Evolutionary conservation across 2,329 filamentous ascomycete species (phyloP).

Genomic region (Bipolaris sorokiniana): DNA sequence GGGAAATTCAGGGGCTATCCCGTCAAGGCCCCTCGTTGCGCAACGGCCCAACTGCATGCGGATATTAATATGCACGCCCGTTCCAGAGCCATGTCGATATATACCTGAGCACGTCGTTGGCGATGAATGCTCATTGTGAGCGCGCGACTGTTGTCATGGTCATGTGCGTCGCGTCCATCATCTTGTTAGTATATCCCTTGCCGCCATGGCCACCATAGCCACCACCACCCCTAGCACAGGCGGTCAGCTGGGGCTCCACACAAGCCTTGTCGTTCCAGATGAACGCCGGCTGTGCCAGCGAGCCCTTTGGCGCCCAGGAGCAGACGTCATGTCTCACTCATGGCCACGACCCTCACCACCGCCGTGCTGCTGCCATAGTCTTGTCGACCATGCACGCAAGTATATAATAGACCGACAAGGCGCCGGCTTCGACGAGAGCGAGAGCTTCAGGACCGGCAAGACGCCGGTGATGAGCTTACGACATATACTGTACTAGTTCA

Average conservation of each 20-base stretch:
- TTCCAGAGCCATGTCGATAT: not conserved
- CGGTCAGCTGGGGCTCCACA: not conserved
- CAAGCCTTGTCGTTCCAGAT: not conserved
- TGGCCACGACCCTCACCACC: not conserved
- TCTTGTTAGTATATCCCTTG: not conserved
- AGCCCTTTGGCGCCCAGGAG: not conserved
- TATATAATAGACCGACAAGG: constrained; percentile 3
- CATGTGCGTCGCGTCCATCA: not conserved
- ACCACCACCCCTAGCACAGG: not conserved
- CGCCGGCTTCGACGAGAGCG: constrained; percentile 13
- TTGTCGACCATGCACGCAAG: not conserved
- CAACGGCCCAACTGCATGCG: not conserved
- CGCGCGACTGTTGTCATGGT: too few species aligned
- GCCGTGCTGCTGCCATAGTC: not conserved
- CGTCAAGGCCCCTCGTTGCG: constrained; percentile 4
- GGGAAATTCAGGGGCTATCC: constrained; percentile 46
- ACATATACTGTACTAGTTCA: constrained; percentile 1
- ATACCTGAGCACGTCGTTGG: not conserved
- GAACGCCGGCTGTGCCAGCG: not conserved
- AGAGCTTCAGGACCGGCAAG: constrained; percentile 21
- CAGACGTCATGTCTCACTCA: constrained; percentile 3
- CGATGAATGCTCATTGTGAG: too few species aligned
- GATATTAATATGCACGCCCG: not conserved
- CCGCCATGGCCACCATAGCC: not conserved
- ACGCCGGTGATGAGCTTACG: constrained; percentile 21